Evolutionary conservation across 169 alveolate species (phyloP).

Genomic region (Blepharisma undulans): DNA sequence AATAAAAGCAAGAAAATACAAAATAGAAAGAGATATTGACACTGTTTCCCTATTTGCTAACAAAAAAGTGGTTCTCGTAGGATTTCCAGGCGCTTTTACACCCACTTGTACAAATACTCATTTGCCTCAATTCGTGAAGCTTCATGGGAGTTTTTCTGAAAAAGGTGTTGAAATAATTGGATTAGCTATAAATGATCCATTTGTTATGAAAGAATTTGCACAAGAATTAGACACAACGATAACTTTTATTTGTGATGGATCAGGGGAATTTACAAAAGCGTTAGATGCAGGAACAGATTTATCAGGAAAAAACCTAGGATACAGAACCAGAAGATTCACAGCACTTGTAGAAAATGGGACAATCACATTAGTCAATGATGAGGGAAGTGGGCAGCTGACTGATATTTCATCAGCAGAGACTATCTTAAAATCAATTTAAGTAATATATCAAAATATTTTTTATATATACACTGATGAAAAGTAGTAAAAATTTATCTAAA

Average conservation of each 20-base stretch:
- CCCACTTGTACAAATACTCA: conserved; percentile 48
- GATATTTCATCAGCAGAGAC: conserved; percentile 25
- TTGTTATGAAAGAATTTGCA: conserved; percentile 41
- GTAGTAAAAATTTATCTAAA: too few relatives aligned
- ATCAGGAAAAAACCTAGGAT: conserved; percentile 28
- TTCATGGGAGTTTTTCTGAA: neutral
- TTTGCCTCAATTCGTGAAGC: conserved; percentile 35
- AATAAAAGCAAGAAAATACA: neutral
- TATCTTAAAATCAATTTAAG: neutral
- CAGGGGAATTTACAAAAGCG: conserved; percentile 38
- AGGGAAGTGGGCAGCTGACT: conserved; percentile 30
- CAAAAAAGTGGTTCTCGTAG: conserved; percentile 39
- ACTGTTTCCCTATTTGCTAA: neutral
- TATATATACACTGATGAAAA: too few relatives aligned
- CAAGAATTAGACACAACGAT: neutral
- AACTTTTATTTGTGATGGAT: conserved; percentile 48
- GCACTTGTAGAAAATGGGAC: conserved; percentile 39
- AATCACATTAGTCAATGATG: conserved; percentile 34
- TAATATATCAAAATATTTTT: too few relatives aligned
- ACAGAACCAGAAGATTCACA: conserved; percentile 46
- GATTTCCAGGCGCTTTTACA: conserved; percentile 60
- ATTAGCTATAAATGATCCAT: conserved; percentile 54
- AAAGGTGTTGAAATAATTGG: conserved; percentile 46
- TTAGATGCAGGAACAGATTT: conserved; percentile 42
- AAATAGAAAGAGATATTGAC: neutral